A percentile compares a stretch with the other conserved stretches of the same genome.
Evolutionary conservation across 768 basidiomycete species (phyloP).

Genomic region (Kockovaella imperatae): DNA sequence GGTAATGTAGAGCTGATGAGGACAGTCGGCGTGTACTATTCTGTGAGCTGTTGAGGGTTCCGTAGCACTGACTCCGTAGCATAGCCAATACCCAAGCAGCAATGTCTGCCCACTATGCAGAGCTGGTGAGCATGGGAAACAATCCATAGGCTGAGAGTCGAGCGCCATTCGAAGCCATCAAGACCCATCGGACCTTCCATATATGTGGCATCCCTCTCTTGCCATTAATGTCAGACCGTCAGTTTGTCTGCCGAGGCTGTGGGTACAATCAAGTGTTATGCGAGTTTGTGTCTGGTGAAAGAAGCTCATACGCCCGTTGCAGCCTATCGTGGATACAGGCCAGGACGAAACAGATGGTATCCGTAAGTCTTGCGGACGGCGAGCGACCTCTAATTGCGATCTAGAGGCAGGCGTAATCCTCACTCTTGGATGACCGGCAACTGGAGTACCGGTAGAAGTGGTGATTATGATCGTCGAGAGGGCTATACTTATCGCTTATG

Average conservation of each 20-base stretch:
- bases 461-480: constrained; percentile 18
- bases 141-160: background rate
- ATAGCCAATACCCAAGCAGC: too few relatives aligned
- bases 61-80: constrained; percentile 4
- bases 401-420: constrained; percentile 19
- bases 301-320: background rate
- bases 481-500: constrained; percentile 18
- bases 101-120: constrained; percentile 12
- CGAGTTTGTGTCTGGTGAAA: background rate
- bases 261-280: constrained; percentile 15
- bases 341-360: constrained; percentile 10
- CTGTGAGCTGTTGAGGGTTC: constrained; percentile 3
- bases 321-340: too few relatives aligned
- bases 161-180: constrained; percentile 10
- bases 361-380: constrained; percentile 12
- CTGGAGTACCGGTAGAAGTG: constrained; percentile 7
- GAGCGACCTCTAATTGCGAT: too few relatives aligned
- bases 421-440: constrained; percentile 7
- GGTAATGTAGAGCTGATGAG: too few relatives aligned
- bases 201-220: constrained; percentile 28
- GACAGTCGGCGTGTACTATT: constrained; percentile 23
- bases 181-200: constrained; percentile 14
- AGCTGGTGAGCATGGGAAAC: constrained; percentile 3
- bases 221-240: constrained; percentile 11
- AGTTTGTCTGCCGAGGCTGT: constrained; percentile 15